Percentiles rank a stretch among this genome's conserved stretches.
Conservation (phyloP, 129 eudicot species). For the Daucus carota region DNA sequence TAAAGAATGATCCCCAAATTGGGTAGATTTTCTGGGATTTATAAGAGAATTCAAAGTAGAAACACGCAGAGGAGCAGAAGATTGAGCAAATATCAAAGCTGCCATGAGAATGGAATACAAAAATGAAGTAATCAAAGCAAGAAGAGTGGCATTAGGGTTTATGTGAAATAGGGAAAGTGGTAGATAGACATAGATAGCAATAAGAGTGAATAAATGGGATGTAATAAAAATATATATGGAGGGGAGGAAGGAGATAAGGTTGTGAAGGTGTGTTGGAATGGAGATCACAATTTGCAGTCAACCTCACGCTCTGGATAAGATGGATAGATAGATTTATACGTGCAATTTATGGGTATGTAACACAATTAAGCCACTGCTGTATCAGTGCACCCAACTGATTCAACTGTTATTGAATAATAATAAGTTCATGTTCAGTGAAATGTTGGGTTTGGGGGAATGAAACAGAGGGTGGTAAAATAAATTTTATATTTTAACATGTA, state of each 20-base stretch:
- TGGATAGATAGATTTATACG: neutral
- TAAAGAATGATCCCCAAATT: neutral
- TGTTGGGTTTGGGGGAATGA: too few relatives aligned
- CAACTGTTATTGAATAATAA: too few relatives aligned
- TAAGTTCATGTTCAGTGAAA: too few relatives aligned
- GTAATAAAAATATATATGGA: too few relatives aligned
- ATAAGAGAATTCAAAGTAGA: neutral
- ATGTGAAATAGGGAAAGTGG: neutral
- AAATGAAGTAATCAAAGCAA: neutral
- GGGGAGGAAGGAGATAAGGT: constrained; percentile 8
- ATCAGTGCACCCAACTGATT: too few relatives aligned
- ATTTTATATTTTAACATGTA: too few relatives aligned
- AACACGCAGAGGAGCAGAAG: constrained; percentile 13
- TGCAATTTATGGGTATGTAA: neutral
- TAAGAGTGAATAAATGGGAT: neutral
- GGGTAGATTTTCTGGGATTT: constrained; percentile 16
- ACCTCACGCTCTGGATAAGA: constrained; percentile 33
- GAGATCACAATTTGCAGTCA: constrained; percentile 17
- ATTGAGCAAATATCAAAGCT: constrained; percentile 24
- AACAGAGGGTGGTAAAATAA: too few relatives aligned
- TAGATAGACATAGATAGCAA: neutral
- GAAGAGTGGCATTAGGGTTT: neutral
- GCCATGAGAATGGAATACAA: constrained; percentile 17
- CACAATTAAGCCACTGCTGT: too few relatives aligned
- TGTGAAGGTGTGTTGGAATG: neutral